These are phyloP conservation scores for Candida berthetii DNA, from an alignment of 805 yeast species.

Conservation along the genomic window DNA sequence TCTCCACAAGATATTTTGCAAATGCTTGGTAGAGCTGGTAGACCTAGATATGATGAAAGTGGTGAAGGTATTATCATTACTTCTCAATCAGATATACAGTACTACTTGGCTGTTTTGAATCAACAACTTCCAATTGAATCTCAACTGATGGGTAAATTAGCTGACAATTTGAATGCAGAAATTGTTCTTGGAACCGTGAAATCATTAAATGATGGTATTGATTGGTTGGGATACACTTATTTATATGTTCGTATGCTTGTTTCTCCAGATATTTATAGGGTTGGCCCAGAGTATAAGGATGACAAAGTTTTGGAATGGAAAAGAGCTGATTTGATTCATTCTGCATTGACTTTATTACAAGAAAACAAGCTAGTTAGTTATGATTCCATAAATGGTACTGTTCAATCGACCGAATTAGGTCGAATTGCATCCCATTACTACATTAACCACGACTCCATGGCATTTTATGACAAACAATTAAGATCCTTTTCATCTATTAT, in stretches of 20 bases:
- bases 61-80: slow-evolving; percentile 96
- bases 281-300: slow-evolving; percentile 55
- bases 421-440: slow-evolving; percentile 83
- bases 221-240: slow-evolving; percentile 79
- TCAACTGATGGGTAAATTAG: slow-evolving; percentile 63
- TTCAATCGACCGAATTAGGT: slow-evolving; percentile 67
- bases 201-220: slow-evolving; percentile 57
- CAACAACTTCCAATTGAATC: slow-evolving; percentile 93
- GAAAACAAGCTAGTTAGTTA: slow-evolving; percentile 56
- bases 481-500: slow-evolving; percentile 61
- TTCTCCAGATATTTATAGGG: slow-evolving; percentile 70
- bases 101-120: slow-evolving; percentile 83
- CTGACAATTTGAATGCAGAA: slow-evolving; percentile 84
- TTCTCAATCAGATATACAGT: slow-evolving; percentile 76
- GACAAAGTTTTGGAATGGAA: slow-evolving; percentile 45
- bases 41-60: slow-evolving; percentile 87
- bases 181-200: slow-evolving; percentile 65
- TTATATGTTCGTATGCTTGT: slow-evolving; percentile 71
- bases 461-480: slow-evolving; percentile 53
- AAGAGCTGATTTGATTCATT: slow-evolving; percentile 64
- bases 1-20: slow-evolving; percentile 93
- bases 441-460: slow-evolving; percentile 69
- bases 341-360: slow-evolving; percentile 61
- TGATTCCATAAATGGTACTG: slow-evolving; percentile 39
- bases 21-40: slow-evolving; percentile 98